Evolutionary conservation across 1,139 yeast genomes (phyloP), one percentile per base, ranked within the genome.

Genomic region (Magnusiomyces clavatus): DNA sequence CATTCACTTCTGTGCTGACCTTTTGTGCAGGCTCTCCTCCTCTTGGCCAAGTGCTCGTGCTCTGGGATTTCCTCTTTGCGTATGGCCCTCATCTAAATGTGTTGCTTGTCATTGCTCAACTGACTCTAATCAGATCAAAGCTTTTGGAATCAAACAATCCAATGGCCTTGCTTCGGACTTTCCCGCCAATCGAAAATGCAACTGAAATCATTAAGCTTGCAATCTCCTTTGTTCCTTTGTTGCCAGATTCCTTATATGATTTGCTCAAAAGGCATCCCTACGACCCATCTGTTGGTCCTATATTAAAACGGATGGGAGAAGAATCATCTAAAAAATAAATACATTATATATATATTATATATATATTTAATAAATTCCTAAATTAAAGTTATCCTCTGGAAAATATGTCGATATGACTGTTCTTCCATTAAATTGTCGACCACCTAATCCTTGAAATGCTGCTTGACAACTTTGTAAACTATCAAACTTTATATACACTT

Each of bases 21-120:
- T 71, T 90, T 48, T 82, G 94, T 54, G 95, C 96, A 4, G 87
- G 96, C 63, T 88, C 95, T 2, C 96, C 95, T 10, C 94, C 96
- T 0, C 70, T 90, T 49, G 71, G 75, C 31, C 86, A 89, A 57
- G 88, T 86, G 0, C 69, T 89, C 46, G 77, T 82, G 52, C 72
- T 89, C 31, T 89, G 97, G 97, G 97, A 89, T 66, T 85, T 88
- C 58, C 69, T 88, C 62, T 84, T 89, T 66, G 95, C 97, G 2
- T 89, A 87, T 62, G 97, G 97, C 0, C 80, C 86, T 34, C 96
- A 90, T 64, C 77, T 89, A 82, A 89, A 89, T 67, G 77, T 90
- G 35, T 71, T 90, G 38, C 86, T 89, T 60, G 80, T 89, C 11
- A 89, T 89, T 16, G 95, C 97, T 0, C 95, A 88, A 65, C 70